These are phyloP conservation scores for Elsinoe batatas DNA, from an alignment of 2,329 filamentous ascomycete species.

Conservation along the genomic window DNA sequence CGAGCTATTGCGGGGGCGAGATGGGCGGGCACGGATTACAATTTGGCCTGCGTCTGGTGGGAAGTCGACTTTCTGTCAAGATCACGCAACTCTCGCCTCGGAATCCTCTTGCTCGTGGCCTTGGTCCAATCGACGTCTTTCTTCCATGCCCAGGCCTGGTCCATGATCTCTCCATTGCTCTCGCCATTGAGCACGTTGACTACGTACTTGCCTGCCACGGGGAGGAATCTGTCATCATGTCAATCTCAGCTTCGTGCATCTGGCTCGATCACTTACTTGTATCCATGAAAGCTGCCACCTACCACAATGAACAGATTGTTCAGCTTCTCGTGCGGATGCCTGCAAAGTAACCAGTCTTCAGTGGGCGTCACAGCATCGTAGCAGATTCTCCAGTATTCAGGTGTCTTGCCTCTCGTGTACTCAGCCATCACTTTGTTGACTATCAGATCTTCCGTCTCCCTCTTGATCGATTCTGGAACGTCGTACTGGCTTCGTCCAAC, in stretches of 20 bases:
- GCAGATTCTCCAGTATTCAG: constrained; percentile 39
- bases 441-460: constrained; percentile 30
- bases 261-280: constrained; percentile 38
- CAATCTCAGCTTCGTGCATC: not conserved
- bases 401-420: constrained; percentile 26
- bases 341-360: constrained; percentile 52
- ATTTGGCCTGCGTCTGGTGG: not conserved
- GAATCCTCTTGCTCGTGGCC: constrained; percentile 14
- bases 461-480: constrained; percentile 33
- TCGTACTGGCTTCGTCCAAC: constrained; percentile 33
- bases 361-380: constrained; percentile 54
- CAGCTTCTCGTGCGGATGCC: constrained; percentile 40
- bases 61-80: constrained; percentile 3
- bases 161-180: constrained; percentile 30
- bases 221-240: constrained; percentile 35
- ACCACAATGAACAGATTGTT: constrained; percentile 50
- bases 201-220: constrained; percentile 52
- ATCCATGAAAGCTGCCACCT: constrained; percentile 55
- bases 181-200: constrained; percentile 31
- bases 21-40: not conserved
- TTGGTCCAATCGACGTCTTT: constrained; percentile 17
- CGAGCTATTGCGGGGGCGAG: not conserved
- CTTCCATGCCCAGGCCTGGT: constrained; percentile 29
- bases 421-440: constrained; percentile 23
- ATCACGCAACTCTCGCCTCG: constrained; percentile 14